Evolutionary conservation across 2,329 filamentous ascomycete genomes (phyloP), one percentile per base, ranked within the genome.

Genomic region (Ophiognomonia clavigignenti-juglandacearum): DNA sequence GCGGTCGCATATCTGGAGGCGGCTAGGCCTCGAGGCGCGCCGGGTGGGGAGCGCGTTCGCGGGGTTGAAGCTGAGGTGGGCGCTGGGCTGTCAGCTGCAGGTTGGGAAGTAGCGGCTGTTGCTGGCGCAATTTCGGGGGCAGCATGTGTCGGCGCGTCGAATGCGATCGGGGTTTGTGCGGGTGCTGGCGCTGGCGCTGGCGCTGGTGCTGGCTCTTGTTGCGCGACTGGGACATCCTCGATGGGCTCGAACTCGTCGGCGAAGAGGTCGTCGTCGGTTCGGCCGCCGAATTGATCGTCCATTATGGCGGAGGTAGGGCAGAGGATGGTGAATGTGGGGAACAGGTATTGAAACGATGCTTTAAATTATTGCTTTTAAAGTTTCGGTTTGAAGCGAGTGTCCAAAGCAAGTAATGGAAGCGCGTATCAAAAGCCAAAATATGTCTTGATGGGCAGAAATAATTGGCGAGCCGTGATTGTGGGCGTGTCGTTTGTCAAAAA

Each of bases 211-310:
- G 43, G 22, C 10, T 39, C 24, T 11, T 19, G 24, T 23, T 19
- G 24, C 19, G 46, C 24, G 9, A 43, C 27, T 14, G 39, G 55
- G 35, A 57, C 41, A 3, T 43, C 50, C 6, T 54, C 62, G 42
- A 80, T 70, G 7, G 77, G 77, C 60, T 82, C 78, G 49, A 82
- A 80, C 56, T 82, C 78, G 54, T 82, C 79, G 51, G 75, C 74
- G 59, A 82, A 82, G 50, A 82, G 70, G 58, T 81, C 78, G 55
- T 82, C 79, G 57, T 82, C 78, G 38, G 78, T 82, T 18, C 78
- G 71, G 39, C 77, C 78, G 50, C 74, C 72, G 54, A 81, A 82
- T 57, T 82, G 78, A 54, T 82, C 78, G 19, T 81, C 77, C 78
- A 81, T 81, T 52, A n/a, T 40, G 35, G 41, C 42, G 39, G n/a